phyloP scores from a whole-genome alignment of 306 rosid genomes.

The Hippophae tibetana region DNA sequence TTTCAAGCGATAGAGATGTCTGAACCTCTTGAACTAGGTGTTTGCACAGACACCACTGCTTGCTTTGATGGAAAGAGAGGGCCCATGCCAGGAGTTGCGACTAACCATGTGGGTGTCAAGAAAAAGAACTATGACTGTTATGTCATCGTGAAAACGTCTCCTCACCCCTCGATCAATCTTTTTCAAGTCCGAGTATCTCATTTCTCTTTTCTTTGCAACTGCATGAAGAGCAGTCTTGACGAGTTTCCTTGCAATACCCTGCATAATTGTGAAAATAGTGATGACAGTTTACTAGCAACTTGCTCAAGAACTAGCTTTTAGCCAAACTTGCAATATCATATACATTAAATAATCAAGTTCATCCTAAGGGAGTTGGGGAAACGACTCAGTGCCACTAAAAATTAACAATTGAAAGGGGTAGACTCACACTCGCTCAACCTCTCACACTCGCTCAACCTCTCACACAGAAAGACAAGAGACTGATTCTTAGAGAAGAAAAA shows the following conservation, averaged over 20 bases:
- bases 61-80: conserved; percentile 56
- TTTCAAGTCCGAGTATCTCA: conserved; percentile 85
- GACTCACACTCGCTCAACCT: too few relatives aligned
- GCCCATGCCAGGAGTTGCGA: conserved; percentile 39
- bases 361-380: too few relatives aligned
- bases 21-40: conserved; percentile 31
- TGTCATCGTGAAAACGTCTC: conserved; percentile 96
- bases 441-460: too few relatives aligned
- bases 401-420: too few relatives aligned
- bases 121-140: conserved; percentile 76
- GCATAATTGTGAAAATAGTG: conserved; percentile 8
- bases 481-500: too few relatives aligned
- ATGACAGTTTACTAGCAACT: not conserved
- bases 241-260: conserved; percentile 83
- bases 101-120: conserved; percentile 53
- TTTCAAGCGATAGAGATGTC: conserved; percentile 10
- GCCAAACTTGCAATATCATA: too few relatives aligned
- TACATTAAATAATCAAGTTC: too few relatives aligned
- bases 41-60: conserved; percentile 34
- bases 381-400: too few relatives aligned
- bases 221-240: conserved; percentile 65
- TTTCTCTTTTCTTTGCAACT: conserved; percentile 95
- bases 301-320: too few relatives aligned
- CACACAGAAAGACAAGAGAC: too few relatives aligned
- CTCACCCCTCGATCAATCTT: conserved; percentile 92